Conservation (phyloP, 192 early-diverging fungal species). For the Umbelopsis ramanniana region DNA sequence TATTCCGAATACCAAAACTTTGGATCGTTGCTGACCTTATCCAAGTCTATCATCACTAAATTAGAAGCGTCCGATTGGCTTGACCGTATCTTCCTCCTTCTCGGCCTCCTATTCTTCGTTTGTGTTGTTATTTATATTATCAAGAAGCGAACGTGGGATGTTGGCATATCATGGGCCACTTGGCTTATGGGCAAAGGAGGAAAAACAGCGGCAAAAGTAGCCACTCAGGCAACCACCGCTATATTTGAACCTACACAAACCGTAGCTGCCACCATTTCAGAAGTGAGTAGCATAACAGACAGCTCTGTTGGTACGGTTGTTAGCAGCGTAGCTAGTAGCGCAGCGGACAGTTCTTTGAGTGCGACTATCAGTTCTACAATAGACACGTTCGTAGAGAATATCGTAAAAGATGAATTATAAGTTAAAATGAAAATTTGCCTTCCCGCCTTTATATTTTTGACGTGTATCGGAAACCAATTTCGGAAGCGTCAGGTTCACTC, state of each 20-base stretch:
- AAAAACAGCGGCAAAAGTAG: background rate
- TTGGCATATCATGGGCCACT: constrained; percentile 44
- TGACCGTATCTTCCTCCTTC: constrained; percentile 61
- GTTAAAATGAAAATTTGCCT: background rate
- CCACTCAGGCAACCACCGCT: background rate
- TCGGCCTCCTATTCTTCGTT: constrained; percentile 65
- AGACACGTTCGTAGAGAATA: background rate
- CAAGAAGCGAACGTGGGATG: constrained; percentile 64
- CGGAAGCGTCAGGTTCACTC: background rate
- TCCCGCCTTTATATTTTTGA: constrained; percentile 12
- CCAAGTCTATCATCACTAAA: constrained; percentile 64
- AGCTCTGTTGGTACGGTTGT: background rate
- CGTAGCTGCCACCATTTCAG: background rate
- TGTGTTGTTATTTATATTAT: constrained; percentile 67
- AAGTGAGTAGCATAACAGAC: background rate
- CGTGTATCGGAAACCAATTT: constrained; percentile 15
- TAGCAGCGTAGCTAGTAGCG: background rate
- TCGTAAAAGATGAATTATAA: constrained; percentile 14
- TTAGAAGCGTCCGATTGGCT: constrained; percentile 71
- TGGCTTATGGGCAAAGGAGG: constrained; percentile 26
- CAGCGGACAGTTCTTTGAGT: background rate
- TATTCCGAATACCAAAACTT: constrained; percentile 61
- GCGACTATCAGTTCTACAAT: background rate
- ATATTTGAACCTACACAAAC: background rate
- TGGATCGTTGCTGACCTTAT: constrained; percentile 52